Conservation (phyloP, 1,284 basidiomycete species). For the Ceratobasidium sp. region DNA sequence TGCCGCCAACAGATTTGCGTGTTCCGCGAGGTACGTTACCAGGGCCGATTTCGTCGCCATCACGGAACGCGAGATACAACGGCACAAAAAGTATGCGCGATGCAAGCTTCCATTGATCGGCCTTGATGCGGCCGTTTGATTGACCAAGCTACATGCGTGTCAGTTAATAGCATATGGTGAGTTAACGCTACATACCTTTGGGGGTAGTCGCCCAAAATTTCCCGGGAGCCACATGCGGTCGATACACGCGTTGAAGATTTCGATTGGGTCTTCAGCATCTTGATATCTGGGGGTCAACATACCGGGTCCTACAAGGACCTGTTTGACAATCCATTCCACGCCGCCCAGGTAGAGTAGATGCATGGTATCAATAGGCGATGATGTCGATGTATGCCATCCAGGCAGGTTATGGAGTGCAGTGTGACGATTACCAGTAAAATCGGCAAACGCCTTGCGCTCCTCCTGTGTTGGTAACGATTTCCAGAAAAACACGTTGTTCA, state of each 20-base stretch:
- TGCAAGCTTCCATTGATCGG: conserved; percentile 33
- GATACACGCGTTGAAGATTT: conserved; percentile 9
- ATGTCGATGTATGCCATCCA: conserved; percentile 25
- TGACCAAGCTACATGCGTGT: conserved; percentile 14
- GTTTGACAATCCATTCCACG: conserved; percentile 44
- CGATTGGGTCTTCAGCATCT: background rate
- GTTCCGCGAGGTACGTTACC: conserved; percentile 9
- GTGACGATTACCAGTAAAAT: conserved; percentile 6
- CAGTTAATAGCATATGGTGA: background rate
- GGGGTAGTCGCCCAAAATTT: conserved; percentile 15
- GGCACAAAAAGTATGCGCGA: conserved; percentile 5
- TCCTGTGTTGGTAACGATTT: background rate
- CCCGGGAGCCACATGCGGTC: conserved; percentile 24
- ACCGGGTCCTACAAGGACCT: conserved; percentile 27
- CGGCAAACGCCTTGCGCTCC: background rate
- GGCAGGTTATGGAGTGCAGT: conserved; percentile 24
- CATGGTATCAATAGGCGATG: conserved; percentile 35
- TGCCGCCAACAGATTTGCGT: background rate
- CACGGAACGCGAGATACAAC: conserved; percentile 5
- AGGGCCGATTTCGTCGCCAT: conserved; percentile 13
- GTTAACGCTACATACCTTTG: conserved; percentile 30
- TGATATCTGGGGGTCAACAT: background rate
- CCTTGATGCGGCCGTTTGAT: background rate
- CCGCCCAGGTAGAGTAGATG: conserved; percentile 40
- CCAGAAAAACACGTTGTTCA: conserved; percentile 24